Base-by-base conservation (phyloP, 2,329 filamentous ascomycete species). In the Geosmithia morbida region DNA sequence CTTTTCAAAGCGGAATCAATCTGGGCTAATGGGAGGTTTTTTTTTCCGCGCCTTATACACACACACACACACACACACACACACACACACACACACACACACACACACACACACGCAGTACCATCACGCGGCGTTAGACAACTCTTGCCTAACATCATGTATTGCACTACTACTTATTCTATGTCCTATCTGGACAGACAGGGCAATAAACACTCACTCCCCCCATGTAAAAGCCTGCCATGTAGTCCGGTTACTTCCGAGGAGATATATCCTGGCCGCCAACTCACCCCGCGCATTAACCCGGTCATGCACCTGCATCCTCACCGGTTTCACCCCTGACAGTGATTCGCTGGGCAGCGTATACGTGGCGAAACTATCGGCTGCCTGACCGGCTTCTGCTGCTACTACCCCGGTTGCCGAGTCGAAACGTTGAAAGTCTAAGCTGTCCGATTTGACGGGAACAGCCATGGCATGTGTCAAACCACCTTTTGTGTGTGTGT, bases 281-380 rank as follows among this genome's bases (percentile, higher is more conserved):
- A 76, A 58, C 22, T 69, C 65, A 2, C 71, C 72, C 41, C 70
- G 62, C 18, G 65, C 55, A 7, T 63, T 60, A 41, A 63, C 70
- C 33, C 59, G 63, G 33, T 66, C 66, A 45, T 70, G 67, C 7
- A 75, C 66, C 50, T 77, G 70, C 70, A 80, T 76, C 47, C 66
- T 64, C 2, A 67, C 57, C 1, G 74, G 73, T 11, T 53, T 37
- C 6, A 37, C 10, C 33, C 33, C 33, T 11, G 33, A 57, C 45
- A 58, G 49, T 2, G 54, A 29, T 22, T 51, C 57, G 13, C 52
- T 53, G 1, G 63, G 62, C 7, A 66, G 54, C 0, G 45, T 48
- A 44, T 58, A 61, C 41, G 51, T 43, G 7, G 22, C 22, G 18
- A 57, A 58, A 2, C 29, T 45, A 2, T 57, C 51, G 11, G 33